A percentile compares a stretch with the other conserved stretches of the same genome.
phyloP scores from a whole-genome alignment of 2,329 filamentous ascomycete species.

The Conoideocrella luteorostrata region DNA sequence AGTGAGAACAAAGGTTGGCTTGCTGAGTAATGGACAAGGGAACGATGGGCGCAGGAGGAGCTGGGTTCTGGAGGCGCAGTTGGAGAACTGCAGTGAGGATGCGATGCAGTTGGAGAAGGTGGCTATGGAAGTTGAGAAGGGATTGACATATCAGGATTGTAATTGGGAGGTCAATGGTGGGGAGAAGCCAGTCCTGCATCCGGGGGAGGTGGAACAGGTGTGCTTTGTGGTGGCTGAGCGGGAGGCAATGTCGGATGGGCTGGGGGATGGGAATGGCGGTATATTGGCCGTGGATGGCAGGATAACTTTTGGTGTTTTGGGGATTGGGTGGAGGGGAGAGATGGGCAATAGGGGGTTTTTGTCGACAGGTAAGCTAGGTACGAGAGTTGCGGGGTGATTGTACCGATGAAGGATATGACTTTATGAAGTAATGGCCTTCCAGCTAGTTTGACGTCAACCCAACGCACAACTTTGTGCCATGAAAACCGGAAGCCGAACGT shows the following conservation, averaged over 20 bases:
- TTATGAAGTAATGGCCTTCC: too few relatives aligned
- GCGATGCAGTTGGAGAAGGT: conserved; percentile 70
- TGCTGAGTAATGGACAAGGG: too few relatives aligned
- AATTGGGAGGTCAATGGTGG: conserved; percentile 46
- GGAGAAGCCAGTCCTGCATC: conserved; percentile 49
- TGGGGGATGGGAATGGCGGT: conserved; percentile 29
- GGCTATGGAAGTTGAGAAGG: conserved; percentile 45
- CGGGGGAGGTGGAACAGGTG: conserved; percentile 59
- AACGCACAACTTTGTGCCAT: too few relatives aligned
- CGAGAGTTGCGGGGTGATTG: conserved; percentile 33
- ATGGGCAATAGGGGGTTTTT: conserved; percentile 87
- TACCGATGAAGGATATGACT: too few relatives aligned
- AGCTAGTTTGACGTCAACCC: too few relatives aligned
- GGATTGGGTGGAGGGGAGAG: conserved; percentile 79
- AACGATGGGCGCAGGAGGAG: conserved; percentile 26
- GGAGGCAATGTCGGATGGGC: conserved; percentile 31
- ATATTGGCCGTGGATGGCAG: conserved; percentile 46
- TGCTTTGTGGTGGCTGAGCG: conserved; percentile 52
- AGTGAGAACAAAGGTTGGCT: conserved; percentile 81
- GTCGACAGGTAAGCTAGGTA: conserved; percentile 74
- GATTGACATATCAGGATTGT: conserved; percentile 45
- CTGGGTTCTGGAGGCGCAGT: conserved; percentile 85
- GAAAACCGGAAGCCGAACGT: too few relatives aligned
- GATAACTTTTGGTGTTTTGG: conserved; percentile 70
- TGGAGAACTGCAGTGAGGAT: conserved; percentile 89